Base-by-base conservation (phyloP, 768 basidiomycete genomes). In the Rossbeevera mucosa region DNA sequence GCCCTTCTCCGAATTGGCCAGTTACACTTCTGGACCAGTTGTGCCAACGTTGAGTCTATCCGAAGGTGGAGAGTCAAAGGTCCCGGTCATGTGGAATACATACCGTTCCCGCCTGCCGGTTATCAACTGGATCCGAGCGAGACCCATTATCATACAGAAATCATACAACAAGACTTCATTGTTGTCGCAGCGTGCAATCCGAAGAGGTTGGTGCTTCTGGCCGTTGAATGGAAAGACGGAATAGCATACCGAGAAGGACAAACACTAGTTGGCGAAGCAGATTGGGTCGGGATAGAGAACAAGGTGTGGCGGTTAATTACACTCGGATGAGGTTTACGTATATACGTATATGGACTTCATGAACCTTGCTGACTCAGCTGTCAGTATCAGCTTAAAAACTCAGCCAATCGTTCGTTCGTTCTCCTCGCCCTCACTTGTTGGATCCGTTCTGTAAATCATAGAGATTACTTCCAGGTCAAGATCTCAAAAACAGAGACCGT, bases 21-120 rank as follows among this genome's bases (percentile, higher is more conserved):
- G 3, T 14, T 61, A 11, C 26, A 21, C 22, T 61, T 62, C 14
- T 61, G 60, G 60, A 59, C 60, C 6, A 52, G 50, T 28, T 4
- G 31, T 44, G 60, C 48, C 3, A 59, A 36, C n/a, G 33, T 36
- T 2, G 8, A 36, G 33, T 16, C 8, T 36, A n/a, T 36, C 33
- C 33, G 33, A n/a, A 36, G 33, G 7, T 36, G 33, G 33, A 36
- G n/a, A 36, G 14, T 36, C 33, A 5, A 9, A 2, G 33, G 33
- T n/a, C 33, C 42, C 18, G 53, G 31, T 22, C 20, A 16, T 1
- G n/a, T 30, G 20, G n/a, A 43, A 2, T 59, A 49, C n/a, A 30
- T 7, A 8, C 50, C 43, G 7, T 41, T 44, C 8, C 50, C 42
- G 44, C 7, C 40, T 21, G 33, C 21, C 2, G 11, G 28, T 24